A percentile compares a stretch with the other conserved stretches of the same genome.
Conservation (phyloP, 352 stramenopile species). For the Phytopythium aichiense region DNA sequence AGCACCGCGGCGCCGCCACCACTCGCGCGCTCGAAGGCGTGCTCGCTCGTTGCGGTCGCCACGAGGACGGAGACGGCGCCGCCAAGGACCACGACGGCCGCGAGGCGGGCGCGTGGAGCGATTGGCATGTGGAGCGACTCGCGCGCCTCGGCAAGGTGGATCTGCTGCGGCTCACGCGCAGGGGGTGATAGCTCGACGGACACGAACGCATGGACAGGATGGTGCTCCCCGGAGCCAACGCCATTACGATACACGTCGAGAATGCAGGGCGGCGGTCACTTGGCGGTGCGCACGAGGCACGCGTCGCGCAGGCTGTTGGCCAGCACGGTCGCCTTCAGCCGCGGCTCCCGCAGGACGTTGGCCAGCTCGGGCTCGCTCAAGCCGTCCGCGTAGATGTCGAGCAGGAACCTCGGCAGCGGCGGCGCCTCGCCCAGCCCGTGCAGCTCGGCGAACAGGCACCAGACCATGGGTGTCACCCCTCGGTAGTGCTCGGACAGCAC, state of each 20-base stretch:
- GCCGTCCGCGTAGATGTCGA: slow-evolving; percentile 45
- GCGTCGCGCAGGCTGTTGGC: slow-evolving; percentile 40
- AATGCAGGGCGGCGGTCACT: neutral
- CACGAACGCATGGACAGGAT: neutral
- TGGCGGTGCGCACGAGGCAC: slow-evolving; percentile 21
- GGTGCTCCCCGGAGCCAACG: neutral
- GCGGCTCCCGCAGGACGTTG: slow-evolving; percentile 32
- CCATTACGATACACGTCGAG: neutral
- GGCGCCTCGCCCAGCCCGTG: slow-evolving; percentile 55
- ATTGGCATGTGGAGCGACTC: neutral
- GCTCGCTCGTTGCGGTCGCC: neutral
- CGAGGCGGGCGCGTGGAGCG: neutral
- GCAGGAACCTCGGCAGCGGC: slow-evolving; percentile 30
- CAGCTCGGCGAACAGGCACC: slow-evolving; percentile 59
- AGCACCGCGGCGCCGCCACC: slow-evolving; percentile 25
- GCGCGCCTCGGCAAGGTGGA: neutral
- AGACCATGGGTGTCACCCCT: slow-evolving; percentile 71
- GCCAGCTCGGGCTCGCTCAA: slow-evolving; percentile 30
- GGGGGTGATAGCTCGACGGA: neutral
- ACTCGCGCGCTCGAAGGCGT: neutral
- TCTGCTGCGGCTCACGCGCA: slow-evolving; percentile 1
- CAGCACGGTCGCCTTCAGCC: slow-evolving; percentile 36
- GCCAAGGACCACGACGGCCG: neutral
- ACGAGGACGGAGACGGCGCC: neutral
- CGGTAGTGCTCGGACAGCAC: slow-evolving; percentile 57